Conservation (phyloP, 148 eudicot species). For the Rheum nobile region DNA sequence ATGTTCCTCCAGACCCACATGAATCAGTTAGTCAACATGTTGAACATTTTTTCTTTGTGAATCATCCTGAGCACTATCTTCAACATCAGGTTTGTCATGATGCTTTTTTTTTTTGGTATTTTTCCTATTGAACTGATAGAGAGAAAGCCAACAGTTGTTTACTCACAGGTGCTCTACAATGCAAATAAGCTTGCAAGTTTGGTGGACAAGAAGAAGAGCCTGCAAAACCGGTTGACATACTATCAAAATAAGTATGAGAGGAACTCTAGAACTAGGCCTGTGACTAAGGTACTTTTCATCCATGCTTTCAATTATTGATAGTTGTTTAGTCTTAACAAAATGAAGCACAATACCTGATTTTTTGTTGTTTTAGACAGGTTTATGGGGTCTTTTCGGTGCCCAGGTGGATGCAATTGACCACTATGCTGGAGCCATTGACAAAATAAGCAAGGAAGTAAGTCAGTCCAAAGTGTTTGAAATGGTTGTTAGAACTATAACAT, state of each 20-base stretch:
- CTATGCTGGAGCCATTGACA: background rate
- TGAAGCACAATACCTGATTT: too few species aligned
- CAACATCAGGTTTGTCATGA: slow-evolving; percentile 56
- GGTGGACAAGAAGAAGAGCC: slow-evolving; percentile 63
- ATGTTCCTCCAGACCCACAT: slow-evolving; percentile 85
- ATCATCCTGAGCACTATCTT: slow-evolving; percentile 84
- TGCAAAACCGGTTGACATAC: slow-evolving; percentile 59
- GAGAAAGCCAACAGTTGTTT: background rate
- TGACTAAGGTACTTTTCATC: slow-evolving; percentile 47
- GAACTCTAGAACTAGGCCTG: slow-evolving; percentile 46
- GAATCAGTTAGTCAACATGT: slow-evolving; percentile 93
- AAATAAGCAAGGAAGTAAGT: slow-evolving; percentile 1
- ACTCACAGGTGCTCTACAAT: slow-evolving; percentile 61
- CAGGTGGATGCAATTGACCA: slow-evolving; percentile 1
- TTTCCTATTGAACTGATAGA: background rate
- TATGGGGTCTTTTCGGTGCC: background rate
- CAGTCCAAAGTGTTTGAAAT: background rate
- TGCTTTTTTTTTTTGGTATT: background rate
- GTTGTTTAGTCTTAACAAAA: too few species aligned
- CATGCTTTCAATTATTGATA: too few species aligned
- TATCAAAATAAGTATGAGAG: slow-evolving; percentile 76
- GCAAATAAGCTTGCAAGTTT: slow-evolving; percentile 72
- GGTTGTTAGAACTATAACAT: background rate
- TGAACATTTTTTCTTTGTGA: slow-evolving; percentile 88
- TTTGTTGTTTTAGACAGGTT: slow-evolving; percentile 77